Conservation (phyloP, 1,284 basidiomycete genomes). For the Phellinidium pouzarii region DNA sequence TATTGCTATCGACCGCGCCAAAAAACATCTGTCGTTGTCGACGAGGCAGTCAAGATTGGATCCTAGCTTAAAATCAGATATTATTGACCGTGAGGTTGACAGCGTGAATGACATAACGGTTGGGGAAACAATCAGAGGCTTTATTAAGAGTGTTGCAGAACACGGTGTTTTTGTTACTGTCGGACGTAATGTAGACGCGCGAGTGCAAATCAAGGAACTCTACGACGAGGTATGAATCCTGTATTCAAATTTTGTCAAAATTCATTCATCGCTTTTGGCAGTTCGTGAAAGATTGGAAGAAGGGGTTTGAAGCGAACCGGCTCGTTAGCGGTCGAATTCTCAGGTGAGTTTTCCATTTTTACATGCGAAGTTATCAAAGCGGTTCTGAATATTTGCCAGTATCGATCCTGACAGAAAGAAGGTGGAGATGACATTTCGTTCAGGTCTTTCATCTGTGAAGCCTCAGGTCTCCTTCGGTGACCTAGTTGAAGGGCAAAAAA, state of each 20-base stretch:
- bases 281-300: conserved; percentile 96
- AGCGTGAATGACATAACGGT: conserved; percentile 59
- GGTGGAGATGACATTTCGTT: conserved; percentile 84
- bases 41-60: conserved; percentile 68
- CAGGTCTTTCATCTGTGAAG: conserved; percentile 40
- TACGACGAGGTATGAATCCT: conserved; percentile 70
- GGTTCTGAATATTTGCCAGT: conserved; percentile 32
- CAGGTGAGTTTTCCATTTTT: conserved; percentile 39
- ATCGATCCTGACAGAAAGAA: conserved; percentile 65
- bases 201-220: conserved; percentile 91
- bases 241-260: not conserved
- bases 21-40: conserved; percentile 71
- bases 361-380: conserved; percentile 3
- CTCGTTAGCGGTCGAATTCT: conserved; percentile 83
- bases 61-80: conserved; percentile 38
- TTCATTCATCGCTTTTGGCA: conserved; percentile 29
- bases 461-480: conserved; percentile 45
- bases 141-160: conserved; percentile 83
- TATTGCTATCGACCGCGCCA: conserved; percentile 57
- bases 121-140: conserved; percentile 76
- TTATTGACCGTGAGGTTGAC: conserved; percentile 69
- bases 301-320: conserved; percentile 74
- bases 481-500: conserved; percentile 68
- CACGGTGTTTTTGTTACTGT: conserved; percentile 90
- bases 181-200: conserved; percentile 77